Conservation (phyloP, 1,139 yeast species). For the Taphrina pruni region DNA sequence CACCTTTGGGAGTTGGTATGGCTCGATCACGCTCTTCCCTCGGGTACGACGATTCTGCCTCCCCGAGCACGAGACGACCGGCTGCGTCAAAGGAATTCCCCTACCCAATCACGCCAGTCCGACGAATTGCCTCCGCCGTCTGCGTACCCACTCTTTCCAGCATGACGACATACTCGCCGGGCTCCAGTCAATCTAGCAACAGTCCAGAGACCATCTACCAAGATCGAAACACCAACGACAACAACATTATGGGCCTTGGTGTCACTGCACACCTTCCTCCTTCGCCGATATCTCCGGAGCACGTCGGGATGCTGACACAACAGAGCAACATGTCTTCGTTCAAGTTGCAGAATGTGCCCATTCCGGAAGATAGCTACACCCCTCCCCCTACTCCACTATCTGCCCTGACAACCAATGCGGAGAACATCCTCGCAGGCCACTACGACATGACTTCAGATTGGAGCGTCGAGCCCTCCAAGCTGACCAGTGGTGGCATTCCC, state of each 20-base stretch:
- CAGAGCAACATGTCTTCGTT: neutral
- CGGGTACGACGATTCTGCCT: slow-evolving; percentile 16
- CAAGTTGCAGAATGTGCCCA: slow-evolving; percentile 1
- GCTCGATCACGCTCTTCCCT: slow-evolving; percentile 15
- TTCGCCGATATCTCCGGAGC: slow-evolving; percentile 33
- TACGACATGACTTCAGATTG: slow-evolving; percentile 1
- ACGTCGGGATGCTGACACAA: slow-evolving; percentile 4
- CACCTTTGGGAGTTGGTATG: slow-evolving; percentile 25
- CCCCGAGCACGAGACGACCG: slow-evolving; percentile 1
- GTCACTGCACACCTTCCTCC: slow-evolving; percentile 15
- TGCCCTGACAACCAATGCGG: slow-evolving; percentile 15
- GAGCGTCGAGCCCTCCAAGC: slow-evolving; percentile 6
- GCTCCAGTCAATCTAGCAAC: slow-evolving; percentile 13
- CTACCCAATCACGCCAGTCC: slow-evolving; percentile 24
- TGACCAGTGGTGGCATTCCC: neutral
- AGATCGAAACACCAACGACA: neutral
- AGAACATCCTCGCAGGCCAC: slow-evolving; percentile 21
- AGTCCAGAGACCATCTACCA: slow-evolving; percentile 5
- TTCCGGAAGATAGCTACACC: slow-evolving; percentile 9
- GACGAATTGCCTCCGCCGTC: slow-evolving; percentile 23
- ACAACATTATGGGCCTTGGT: neutral
- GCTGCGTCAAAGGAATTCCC: slow-evolving; percentile 25
- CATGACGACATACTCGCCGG: slow-evolving; percentile 7
- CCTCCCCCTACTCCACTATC: slow-evolving; percentile 37
- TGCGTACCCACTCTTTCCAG: slow-evolving; percentile 11